A percentile compares a stretch with the other conserved stretches of the same genome.
Conservation (phyloP, 208 protist species). For the Leishmania amazonensis region DNA sequence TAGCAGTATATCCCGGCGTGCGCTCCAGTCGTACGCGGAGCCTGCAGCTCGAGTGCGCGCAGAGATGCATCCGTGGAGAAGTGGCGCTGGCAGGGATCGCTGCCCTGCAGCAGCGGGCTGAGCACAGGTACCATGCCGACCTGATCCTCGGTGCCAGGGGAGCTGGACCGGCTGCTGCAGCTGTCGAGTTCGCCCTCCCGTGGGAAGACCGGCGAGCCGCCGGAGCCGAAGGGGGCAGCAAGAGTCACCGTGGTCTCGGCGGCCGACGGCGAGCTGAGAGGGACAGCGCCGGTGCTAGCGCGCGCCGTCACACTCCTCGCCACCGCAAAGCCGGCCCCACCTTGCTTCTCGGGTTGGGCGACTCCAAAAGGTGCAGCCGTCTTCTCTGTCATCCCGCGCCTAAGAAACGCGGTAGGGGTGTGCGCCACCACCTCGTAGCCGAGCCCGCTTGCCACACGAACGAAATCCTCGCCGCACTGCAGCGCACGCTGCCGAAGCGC, state of each 20-base stretch:
- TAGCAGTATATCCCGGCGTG: slow-evolving; percentile 3
- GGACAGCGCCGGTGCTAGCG: not conserved
- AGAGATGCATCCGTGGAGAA: not conserved
- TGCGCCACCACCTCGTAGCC: slow-evolving; percentile 53
- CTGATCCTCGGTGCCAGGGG: slow-evolving; percentile 28
- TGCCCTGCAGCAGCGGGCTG: slow-evolving; percentile 18
- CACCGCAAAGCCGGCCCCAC: not conserved
- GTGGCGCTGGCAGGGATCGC: not conserved
- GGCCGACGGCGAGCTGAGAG: not conserved
- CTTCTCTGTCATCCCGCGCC: slow-evolving; percentile 1
- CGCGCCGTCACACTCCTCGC: not conserved
- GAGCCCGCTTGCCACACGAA: slow-evolving; percentile 42
- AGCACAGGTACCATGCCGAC: slow-evolving; percentile 32
- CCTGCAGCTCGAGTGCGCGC: slow-evolving; percentile 2
- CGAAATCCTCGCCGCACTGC: slow-evolving; percentile 39
- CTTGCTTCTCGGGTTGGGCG: slow-evolving; percentile 6
- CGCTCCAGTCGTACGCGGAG: slow-evolving; percentile 5
- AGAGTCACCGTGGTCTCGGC: not conserved
- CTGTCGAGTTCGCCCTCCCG: slow-evolving; percentile 8
- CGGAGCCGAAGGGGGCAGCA: not conserved
- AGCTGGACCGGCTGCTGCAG: slow-evolving; percentile 30
- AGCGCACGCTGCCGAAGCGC: slow-evolving; percentile 47
- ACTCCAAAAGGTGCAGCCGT: not conserved
- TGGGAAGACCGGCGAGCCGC: not conserved
- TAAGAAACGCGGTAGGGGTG: slow-evolving; percentile 20